Conservation (phyloP, 2,329 filamentous ascomycete genomes). For the Stachybotrys chlorohalonatus region DNA sequence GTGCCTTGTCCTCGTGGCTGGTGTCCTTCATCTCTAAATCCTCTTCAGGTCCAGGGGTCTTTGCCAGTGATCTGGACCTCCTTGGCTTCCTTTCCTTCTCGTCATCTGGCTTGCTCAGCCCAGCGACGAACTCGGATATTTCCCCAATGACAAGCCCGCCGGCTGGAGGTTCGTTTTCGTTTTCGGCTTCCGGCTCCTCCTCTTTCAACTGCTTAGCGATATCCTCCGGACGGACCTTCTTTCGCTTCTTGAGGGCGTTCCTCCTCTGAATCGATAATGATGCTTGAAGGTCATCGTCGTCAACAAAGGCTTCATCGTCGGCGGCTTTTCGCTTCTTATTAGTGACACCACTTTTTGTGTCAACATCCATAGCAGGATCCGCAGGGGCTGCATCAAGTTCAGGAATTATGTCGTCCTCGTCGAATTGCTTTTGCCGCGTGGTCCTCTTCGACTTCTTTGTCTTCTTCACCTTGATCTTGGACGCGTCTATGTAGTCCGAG, state of each 20-base stretch:
- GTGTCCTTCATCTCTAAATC: constrained; percentile 37
- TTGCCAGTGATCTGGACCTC: constrained; percentile 25
- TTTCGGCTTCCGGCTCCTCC: constrained; percentile 46
- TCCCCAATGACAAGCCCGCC: constrained; percentile 85
- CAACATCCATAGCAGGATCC: constrained; percentile 65
- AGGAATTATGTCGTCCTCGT: constrained; percentile 52
- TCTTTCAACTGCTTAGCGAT: constrained; percentile 71
- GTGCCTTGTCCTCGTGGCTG: constrained; percentile 24
- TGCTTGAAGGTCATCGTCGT: constrained; percentile 88
- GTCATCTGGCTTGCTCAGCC: constrained; percentile 60
- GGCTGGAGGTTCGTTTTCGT: constrained; percentile 25
- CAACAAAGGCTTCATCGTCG: constrained; percentile 59
- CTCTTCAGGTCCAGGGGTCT: constrained; percentile 25
- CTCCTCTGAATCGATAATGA: constrained; percentile 76
- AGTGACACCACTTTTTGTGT: constrained; percentile 38
- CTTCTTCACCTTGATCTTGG: constrained; percentile 88
- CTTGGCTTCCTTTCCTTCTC: constrained; percentile 45
- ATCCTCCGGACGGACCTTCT: constrained; percentile 78
- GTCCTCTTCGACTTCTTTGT: constrained; percentile 88
- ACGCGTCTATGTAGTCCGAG: constrained; percentile 83
- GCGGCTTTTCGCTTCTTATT: constrained; percentile 56
- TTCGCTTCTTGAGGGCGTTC: constrained; percentile 82
- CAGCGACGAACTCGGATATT: constrained; percentile 88
- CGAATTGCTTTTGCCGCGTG: constrained; percentile 59
- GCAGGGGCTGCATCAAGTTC: constrained; percentile 24